Conservation (phyloP, 2,329 filamentous ascomycete species). For the Ceratocystis destructans region DNA sequence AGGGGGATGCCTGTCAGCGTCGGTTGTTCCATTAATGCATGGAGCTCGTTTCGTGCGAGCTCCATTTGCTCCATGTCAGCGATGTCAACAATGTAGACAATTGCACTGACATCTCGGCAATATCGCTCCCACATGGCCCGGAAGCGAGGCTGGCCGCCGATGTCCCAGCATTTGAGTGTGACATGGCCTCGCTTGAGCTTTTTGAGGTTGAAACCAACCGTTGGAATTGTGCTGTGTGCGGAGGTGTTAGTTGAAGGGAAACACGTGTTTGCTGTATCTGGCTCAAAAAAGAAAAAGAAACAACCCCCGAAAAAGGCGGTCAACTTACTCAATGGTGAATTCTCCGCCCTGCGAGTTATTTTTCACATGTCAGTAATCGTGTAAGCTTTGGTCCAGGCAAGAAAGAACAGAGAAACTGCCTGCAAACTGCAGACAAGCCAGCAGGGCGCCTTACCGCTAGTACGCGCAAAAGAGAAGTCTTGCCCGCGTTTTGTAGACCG, state of each 20-base stretch:
- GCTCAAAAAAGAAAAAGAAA: neutral
- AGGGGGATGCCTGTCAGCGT: constrained; percentile 81
- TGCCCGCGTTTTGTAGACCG: constrained; percentile 93
- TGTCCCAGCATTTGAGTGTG: constrained; percentile 97
- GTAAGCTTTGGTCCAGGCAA: neutral
- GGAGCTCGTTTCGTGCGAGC: constrained; percentile 81
- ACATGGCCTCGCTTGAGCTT: constrained; percentile 95
- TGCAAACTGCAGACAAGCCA: neutral
- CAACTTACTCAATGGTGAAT: constrained; percentile 92
- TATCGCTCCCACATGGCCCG: constrained; percentile 99
- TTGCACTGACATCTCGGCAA: constrained; percentile 91
- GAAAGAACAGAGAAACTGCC: neutral
- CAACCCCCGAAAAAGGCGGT: neutral
- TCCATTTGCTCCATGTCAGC: constrained; percentile 70
- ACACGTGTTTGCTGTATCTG: neutral
- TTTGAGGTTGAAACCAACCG: constrained; percentile 99
- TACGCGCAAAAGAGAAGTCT: constrained; percentile 86
- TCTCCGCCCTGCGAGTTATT: constrained; percentile 62
- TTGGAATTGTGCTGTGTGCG: constrained; percentile 73
- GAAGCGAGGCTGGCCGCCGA: constrained; percentile 92
- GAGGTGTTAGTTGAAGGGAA: constrained; percentile 20
- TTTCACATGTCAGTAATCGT: constrained; percentile 1
- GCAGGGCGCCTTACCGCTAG: constrained; percentile 62
- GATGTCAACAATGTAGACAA: constrained; percentile 97
- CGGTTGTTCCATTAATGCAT: constrained; percentile 71